These are phyloP conservation scores for Volvariella volvacea DNA, from an alignment of 1,284 basidiomycete species.

Conservation along the genomic window DNA sequence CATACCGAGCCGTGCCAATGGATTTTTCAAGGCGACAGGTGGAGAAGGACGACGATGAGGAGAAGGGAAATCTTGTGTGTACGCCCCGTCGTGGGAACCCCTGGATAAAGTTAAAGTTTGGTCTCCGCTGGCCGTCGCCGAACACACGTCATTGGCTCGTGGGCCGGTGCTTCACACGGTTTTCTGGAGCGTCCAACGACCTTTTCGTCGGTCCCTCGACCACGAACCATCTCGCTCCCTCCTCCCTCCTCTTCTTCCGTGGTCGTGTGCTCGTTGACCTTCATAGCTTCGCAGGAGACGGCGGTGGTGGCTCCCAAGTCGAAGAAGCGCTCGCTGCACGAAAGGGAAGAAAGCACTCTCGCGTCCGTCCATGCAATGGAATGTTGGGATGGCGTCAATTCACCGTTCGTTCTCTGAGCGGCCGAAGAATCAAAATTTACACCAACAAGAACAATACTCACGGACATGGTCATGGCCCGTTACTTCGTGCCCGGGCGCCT, in stretches of 20 bases:
- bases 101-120: slow-evolving; percentile 23
- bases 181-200: no score
- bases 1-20: slow-evolving; percentile 67
- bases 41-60: slow-evolving; percentile 15
- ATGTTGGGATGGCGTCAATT: slow-evolving; percentile 42
- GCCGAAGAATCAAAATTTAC: no score
- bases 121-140: slow-evolving; percentile 15
- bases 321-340: no score
- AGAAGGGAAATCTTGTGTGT: slow-evolving; percentile 26
- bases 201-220: no score
- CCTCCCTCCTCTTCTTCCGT: neutral
- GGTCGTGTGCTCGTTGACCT: slow-evolving; percentile 1
- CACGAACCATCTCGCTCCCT: neutral
- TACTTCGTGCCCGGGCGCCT: no score
- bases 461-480: no score
- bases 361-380: slow-evolving; percentile 39
- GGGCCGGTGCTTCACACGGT: slow-evolving; percentile 7
- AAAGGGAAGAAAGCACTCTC: slow-evolving; percentile 11
- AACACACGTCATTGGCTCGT: slow-evolving; percentile 1
- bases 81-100: slow-evolving; percentile 20
- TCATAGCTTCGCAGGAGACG: no score
- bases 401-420: slow-evolving; percentile 27
- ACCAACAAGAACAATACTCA: no score
- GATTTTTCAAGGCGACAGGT: slow-evolving; percentile 80
- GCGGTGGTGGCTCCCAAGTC: no score